Percentiles rank a stretch among this genome's conserved stretches.
phyloP scores from a whole-genome alignment of 2,329 filamentous ascomycete species.

The Monosporascus ibericus region DNA sequence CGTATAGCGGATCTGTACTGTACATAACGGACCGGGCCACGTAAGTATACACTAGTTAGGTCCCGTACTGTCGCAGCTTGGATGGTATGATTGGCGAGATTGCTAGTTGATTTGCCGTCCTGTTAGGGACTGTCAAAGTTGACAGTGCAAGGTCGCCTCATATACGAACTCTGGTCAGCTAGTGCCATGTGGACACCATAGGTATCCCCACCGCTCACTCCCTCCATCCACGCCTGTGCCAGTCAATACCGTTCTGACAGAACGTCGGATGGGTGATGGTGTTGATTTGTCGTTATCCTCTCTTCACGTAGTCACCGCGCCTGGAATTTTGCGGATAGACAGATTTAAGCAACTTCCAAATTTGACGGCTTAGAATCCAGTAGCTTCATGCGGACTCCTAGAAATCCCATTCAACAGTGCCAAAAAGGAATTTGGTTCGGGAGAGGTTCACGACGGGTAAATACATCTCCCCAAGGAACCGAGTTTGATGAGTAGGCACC shows the following conservation, averaged over 20 bases:
- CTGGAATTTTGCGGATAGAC: neutral
- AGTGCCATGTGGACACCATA: neutral
- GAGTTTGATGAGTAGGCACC: too few relatives aligned
- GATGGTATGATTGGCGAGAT: slow-evolving; percentile 22
- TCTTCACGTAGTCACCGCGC: neutral
- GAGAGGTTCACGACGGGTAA: neutral
- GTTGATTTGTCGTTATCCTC: neutral
- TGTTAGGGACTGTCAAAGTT: too few relatives aligned
- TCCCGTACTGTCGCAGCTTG: slow-evolving; percentile 16
- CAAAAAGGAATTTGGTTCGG: neutral
- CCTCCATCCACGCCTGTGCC: neutral
- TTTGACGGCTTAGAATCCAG: neutral
- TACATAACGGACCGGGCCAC: neutral
- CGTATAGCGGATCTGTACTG: too few relatives aligned
- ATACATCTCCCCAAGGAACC: too few relatives aligned
- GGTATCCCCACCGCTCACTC: neutral
- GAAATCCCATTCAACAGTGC: neutral
- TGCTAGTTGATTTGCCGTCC: slow-evolving; percentile 11
- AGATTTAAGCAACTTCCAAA: neutral
- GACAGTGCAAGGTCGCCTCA: too few relatives aligned
- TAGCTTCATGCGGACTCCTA: neutral
- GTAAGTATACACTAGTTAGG: neutral
- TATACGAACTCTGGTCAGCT: too few relatives aligned
- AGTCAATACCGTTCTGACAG: neutral
- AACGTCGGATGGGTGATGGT: neutral